Evolutionary conservation across 2,329 filamentous ascomycete genomes (phyloP).

Genomic region (Paraphaeosphaeria sporulosa): DNA sequence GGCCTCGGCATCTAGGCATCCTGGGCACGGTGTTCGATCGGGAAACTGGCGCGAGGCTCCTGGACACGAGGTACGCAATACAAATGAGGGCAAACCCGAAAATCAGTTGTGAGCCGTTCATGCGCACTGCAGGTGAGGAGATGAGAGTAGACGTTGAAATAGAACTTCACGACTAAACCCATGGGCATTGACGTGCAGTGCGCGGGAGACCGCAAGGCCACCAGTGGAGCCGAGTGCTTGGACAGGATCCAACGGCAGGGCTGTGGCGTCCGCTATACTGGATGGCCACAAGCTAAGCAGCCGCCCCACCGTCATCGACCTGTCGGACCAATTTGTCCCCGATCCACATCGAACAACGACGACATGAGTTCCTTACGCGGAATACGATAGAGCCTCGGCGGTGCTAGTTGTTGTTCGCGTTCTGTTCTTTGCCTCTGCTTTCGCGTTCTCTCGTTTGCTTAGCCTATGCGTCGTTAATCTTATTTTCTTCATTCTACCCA

Average conservation of each 20-base stretch:
- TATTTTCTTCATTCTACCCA: background rate
- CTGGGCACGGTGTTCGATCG: conserved; percentile 6
- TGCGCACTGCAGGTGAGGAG: background rate
- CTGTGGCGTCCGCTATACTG: background rate
- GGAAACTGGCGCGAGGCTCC: background rate
- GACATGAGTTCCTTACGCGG: conserved; percentile 10
- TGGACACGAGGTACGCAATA: background rate
- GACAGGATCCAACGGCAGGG: background rate
- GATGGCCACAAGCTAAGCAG: background rate
- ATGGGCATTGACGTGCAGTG: background rate
- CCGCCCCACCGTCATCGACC: background rate
- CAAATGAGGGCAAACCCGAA: background rate
- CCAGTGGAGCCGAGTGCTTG: conserved; percentile 1
- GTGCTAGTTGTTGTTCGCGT: conserved; percentile 9
- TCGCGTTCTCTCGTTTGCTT: background rate
- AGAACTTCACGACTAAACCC: background rate
- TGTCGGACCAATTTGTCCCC: conserved; percentile 7
- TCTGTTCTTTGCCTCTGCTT: background rate
- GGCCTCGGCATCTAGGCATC: conserved; percentile 10
- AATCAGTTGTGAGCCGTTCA: background rate
- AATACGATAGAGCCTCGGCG: conserved; percentile 7
- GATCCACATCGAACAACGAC: conserved; percentile 10
- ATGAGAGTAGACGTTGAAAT: conserved; percentile 2
- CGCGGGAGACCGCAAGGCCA: background rate
- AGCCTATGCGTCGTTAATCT: background rate